Percentiles rank a stretch among this genome's conserved stretches.
Conservation (phyloP, 371 early-diverging fungal species). For the Coemansia sp. region DNA sequence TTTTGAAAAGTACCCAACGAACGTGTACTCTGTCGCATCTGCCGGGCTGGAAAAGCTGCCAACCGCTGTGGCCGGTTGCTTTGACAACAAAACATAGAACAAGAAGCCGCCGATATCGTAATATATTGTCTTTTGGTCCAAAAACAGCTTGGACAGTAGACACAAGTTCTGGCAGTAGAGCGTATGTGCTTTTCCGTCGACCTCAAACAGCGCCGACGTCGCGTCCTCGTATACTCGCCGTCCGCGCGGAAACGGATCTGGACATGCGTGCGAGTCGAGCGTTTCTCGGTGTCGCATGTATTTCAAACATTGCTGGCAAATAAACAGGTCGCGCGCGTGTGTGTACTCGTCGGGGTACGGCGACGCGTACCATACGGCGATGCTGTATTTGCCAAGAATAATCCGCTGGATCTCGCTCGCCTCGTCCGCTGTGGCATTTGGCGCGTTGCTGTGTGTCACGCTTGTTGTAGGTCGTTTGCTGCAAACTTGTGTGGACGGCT, state of each 20-base stretch:
- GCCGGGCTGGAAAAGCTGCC: slow-evolving; percentile 4
- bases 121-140: slow-evolving; percentile 53
- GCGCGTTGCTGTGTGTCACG: not conserved
- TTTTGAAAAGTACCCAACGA: slow-evolving; percentile 72
- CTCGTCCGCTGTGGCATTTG: not conserved
- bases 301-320: slow-evolving; percentile 87
- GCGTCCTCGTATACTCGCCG: slow-evolving; percentile 82
- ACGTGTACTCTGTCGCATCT: slow-evolving; percentile 51
- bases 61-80: slow-evolving; percentile 60
- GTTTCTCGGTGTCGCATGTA: slow-evolving; percentile 58
- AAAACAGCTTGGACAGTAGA: slow-evolving; percentile 51
- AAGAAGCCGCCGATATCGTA: slow-evolving; percentile 50
- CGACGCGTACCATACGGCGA: slow-evolving; percentile 90
- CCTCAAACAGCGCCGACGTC: slow-evolving; percentile 78
- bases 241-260: slow-evolving; percentile 82
- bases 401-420: slow-evolving; percentile 49
- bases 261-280: slow-evolving; percentile 53
- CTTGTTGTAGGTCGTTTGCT: not conserved
- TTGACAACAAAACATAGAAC: slow-evolving; percentile 72
- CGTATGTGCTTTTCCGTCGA: slow-evolving; percentile 87
- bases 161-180: slow-evolving; percentile 52
- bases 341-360: slow-evolving; percentile 90
- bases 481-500: not conserved
- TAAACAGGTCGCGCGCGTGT: slow-evolving; percentile 67
- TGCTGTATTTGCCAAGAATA: slow-evolving; percentile 66